Percentiles rank a stretch among this genome's conserved stretches.
These are phyloP conservation scores for Penicillium freii DNA, from an alignment of 2,329 filamentous ascomycete genomes.

Conservation along the genomic window DNA sequence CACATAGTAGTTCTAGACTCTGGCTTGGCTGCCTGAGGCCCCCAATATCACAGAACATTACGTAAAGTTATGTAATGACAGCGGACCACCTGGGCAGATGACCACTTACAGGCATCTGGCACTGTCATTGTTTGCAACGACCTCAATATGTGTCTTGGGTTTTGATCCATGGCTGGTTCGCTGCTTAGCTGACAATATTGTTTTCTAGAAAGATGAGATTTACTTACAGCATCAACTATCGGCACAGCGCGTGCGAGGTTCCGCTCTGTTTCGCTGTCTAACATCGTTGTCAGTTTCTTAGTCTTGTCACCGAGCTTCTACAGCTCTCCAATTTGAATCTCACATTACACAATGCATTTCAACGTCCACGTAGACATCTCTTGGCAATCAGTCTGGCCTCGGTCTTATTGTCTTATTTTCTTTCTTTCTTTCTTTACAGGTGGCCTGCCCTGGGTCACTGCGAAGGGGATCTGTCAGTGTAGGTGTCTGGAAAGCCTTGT, in stretches of 20 bases:
- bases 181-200: neutral
- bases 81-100: neutral
- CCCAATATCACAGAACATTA: neutral
- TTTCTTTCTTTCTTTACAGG: neutral
- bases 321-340: too few relatives aligned
- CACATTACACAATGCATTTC: too few relatives aligned
- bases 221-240: slow-evolving; percentile 21
- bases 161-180: slow-evolving; percentile 30
- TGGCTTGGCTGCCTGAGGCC: neutral
- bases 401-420: neutral
- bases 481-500: neutral
- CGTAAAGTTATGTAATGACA: neutral
- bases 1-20: neutral
- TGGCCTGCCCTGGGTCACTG: neutral
- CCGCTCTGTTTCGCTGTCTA: slow-evolving; percentile 3
- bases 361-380: too few relatives aligned
- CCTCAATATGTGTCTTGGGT: slow-evolving; percentile 30
- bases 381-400: too few relatives aligned
- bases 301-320: too few relatives aligned
- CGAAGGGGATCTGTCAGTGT: neutral
- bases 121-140: too few relatives aligned
- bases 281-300: neutral
- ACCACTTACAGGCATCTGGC: neutral
- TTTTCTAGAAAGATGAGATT: neutral
- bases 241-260: slow-evolving; percentile 13